phyloP scores from a whole-genome alignment of 306 rosid genomes.

The Notholithocarpus densiflorus region DNA sequence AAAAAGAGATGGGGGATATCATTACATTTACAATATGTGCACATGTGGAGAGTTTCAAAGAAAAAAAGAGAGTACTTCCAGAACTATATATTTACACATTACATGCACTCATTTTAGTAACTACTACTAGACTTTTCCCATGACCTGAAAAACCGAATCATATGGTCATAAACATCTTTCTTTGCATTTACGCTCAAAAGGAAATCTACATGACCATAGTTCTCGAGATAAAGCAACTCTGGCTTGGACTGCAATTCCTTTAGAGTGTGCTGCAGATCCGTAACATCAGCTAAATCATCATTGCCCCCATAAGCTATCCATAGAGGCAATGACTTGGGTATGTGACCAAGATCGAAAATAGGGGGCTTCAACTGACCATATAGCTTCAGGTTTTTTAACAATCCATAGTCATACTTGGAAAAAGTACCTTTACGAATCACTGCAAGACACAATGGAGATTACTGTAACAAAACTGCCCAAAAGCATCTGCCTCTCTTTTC shows the following conservation, averaged over 20 bases:
- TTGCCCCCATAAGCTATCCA: conserved; percentile 93
- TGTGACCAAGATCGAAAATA: conserved; percentile 57
- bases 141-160: conserved; percentile 54
- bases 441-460: conserved; percentile 29
- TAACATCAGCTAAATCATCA: conserved; percentile 70
- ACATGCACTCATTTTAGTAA: conserved; percentile 7
- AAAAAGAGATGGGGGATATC: not conserved
- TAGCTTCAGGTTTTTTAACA: conserved; percentile 52
- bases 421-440: conserved; percentile 89
- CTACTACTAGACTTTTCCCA: conserved; percentile 32
- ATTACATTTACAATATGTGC: not conserved
- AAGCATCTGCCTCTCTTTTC: too few species aligned
- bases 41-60: not conserved
- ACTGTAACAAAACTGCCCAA: conserved; percentile 6
- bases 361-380: conserved; percentile 79
- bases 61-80: not conserved
- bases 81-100: not conserved
- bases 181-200: conserved; percentile 63
- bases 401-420: conserved; percentile 82
- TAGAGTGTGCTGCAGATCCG: conserved; percentile 62
- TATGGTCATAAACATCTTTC: conserved; percentile 68
- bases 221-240: conserved; percentile 73
- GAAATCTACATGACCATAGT: conserved; percentile 88
- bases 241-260: conserved; percentile 63
- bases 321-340: conserved; percentile 79